Evolutionary conservation across 2,329 filamentous ascomycete genomes (phyloP).

Genomic region (Drechslera avenae): DNA sequence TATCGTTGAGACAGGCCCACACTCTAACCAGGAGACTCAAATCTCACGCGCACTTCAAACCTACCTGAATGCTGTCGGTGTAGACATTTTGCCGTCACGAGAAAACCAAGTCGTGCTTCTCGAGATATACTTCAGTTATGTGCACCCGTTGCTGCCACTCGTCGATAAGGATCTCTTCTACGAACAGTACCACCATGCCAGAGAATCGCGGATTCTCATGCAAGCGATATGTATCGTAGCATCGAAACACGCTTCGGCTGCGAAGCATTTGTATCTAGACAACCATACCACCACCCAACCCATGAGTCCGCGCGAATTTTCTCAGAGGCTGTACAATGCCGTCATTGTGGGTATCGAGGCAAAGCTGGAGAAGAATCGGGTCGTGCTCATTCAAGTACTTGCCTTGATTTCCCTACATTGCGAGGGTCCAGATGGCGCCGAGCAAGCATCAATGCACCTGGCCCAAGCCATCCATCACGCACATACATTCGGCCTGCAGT

Average conservation of each 20-base stretch:
- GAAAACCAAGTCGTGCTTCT: slow-evolving; percentile 48
- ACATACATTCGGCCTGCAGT: slow-evolving; percentile 56
- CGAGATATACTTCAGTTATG: slow-evolving; percentile 53
- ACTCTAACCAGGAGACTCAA: slow-evolving; percentile 38
- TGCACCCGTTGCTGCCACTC: slow-evolving; percentile 55
- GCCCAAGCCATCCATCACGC: slow-evolving; percentile 57
- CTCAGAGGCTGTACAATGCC: slow-evolving; percentile 51
- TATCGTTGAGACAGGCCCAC: slow-evolving; percentile 39
- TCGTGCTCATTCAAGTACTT: slow-evolving; percentile 54
- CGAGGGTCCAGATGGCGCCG: slow-evolving; percentile 55
- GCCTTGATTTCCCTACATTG: slow-evolving; percentile 55
- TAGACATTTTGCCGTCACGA: slow-evolving; percentile 42
- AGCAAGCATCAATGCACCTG: slow-evolving; percentile 54
- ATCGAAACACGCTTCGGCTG: slow-evolving; percentile 54
- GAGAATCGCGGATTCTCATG: slow-evolving; percentile 48
- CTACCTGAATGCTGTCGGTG: slow-evolving; percentile 47
- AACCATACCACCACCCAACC: slow-evolving; percentile 32
- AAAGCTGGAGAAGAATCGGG: slow-evolving; percentile 52
- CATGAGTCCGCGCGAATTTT: slow-evolving; percentile 52
- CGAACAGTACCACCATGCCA: slow-evolving; percentile 42
- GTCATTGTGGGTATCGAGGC: slow-evolving; percentile 50
- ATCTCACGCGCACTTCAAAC: slow-evolving; percentile 42
- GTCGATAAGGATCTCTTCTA: slow-evolving; percentile 53
- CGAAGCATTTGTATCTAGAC: slow-evolving; percentile 47
- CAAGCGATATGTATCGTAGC: slow-evolving; percentile 57